These are phyloP conservation scores for Diaporthe ampelina DNA, from an alignment of 2,329 filamentous ascomycete species.

Conservation along the genomic window DNA sequence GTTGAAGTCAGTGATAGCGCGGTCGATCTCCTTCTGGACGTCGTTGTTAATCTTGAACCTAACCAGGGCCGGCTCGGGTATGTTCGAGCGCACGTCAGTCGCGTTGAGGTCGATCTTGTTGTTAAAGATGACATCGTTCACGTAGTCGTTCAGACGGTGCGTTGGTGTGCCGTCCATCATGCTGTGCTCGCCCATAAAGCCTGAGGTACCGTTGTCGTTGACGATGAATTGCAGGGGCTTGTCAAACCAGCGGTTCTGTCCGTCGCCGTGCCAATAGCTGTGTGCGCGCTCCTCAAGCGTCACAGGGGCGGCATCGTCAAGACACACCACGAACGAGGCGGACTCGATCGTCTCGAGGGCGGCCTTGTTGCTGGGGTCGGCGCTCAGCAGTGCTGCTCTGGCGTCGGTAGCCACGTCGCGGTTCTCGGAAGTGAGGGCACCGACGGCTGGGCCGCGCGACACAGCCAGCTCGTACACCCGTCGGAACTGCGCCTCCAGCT, in stretches of 20 bases:
- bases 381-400: constrained; percentile 79
- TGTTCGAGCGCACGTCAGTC: constrained; percentile 81
- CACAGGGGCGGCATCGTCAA: constrained; percentile 91
- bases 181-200: constrained; percentile 98
- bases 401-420: constrained; percentile 93
- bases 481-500: constrained; percentile 91
- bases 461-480: constrained; percentile 82
- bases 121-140: constrained; percentile 91
- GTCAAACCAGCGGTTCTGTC: constrained; percentile 96
- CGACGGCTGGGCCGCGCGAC: constrained; percentile 78
- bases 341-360: constrained; percentile 87
- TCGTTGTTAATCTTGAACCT: constrained; percentile 83
- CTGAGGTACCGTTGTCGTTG: constrained; percentile 97
- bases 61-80: constrained; percentile 84
- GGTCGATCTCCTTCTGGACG: constrained; percentile 82
- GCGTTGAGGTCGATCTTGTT: constrained; percentile 94
- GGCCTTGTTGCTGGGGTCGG: constrained; percentile 83
- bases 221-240: constrained; percentile 98
- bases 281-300: constrained; percentile 96
- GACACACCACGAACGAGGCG: constrained; percentile 90
- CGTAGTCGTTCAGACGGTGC: constrained; percentile 94
- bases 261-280: constrained; percentile 99
- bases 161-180: constrained; percentile 99
- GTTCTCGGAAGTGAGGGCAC: constrained; percentile 90
- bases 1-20: constrained; percentile 83